Evolutionary conservation across 2,329 filamentous ascomycete species (phyloP).

Genomic region (Corniculantispora saksenae): DNA sequence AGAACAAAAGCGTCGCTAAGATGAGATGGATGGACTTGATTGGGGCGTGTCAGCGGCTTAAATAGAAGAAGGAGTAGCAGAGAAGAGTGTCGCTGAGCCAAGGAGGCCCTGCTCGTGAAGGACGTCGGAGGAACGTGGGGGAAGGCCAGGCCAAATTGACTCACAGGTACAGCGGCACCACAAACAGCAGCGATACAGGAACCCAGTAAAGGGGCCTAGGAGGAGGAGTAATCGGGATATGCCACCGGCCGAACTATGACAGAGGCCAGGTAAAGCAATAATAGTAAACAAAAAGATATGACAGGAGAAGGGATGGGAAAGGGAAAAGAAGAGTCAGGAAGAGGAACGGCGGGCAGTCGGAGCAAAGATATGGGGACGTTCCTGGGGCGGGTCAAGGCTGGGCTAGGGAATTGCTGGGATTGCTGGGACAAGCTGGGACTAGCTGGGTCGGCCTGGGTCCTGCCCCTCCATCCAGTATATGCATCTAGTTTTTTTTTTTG

Average conservation of each 20-base stretch:
- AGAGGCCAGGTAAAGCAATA: background rate
- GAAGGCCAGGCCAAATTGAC: slow-evolving; percentile 10
- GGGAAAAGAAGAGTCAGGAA: background rate
- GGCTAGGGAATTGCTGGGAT: background rate
- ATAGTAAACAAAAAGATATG: background rate
- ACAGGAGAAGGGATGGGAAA: background rate
- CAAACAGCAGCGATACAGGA: background rate
- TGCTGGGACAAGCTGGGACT: no score
- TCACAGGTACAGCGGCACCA: background rate
- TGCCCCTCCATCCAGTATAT: slow-evolving; percentile 12
- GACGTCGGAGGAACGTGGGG: background rate
- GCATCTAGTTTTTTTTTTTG: background rate
- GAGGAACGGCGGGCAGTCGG: slow-evolving; percentile 16
- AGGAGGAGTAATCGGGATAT: background rate
- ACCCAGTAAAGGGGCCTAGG: slow-evolving; percentile 18
- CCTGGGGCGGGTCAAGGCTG: slow-evolving; percentile 12
- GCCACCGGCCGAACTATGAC: background rate
- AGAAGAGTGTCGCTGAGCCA: background rate
- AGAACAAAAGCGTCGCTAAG: background rate
- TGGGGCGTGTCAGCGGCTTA: background rate
- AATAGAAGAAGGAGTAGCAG: background rate
- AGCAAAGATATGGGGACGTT: slow-evolving; percentile 10
- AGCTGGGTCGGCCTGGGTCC: no score
- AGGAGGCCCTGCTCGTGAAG: background rate
- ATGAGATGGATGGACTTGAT: background rate